Conservation (phyloP, 1,284 basidiomycete genomes). For the Sphaerobolus stellatus region DNA sequence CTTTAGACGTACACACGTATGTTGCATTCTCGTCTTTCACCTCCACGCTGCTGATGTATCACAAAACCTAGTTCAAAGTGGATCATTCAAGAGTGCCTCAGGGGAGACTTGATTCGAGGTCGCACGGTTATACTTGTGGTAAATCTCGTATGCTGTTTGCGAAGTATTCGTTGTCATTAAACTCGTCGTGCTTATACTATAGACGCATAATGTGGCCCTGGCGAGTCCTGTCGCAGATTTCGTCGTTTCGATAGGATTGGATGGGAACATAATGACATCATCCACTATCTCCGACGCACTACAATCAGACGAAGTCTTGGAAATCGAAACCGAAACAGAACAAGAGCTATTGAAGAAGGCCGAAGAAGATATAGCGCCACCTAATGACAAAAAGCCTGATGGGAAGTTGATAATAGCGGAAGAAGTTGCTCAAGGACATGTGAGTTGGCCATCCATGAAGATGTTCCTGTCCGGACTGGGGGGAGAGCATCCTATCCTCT, state of each 20-base stretch:
- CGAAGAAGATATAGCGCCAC: constrained; percentile 28
- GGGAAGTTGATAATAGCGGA: constrained; percentile 59
- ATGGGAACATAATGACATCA: constrained; percentile 51
- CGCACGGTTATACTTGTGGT: constrained; percentile 75
- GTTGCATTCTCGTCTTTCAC: too few relatives aligned
- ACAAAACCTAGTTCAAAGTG: too few relatives aligned
- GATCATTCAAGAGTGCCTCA: constrained; percentile 75
- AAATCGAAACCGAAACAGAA: constrained; percentile 41
- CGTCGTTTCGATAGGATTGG: constrained; percentile 55
- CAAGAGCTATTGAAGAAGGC: constrained; percentile 32
- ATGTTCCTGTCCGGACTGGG: constrained; percentile 39
- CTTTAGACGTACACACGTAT: too few relatives aligned
- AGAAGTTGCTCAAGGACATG: constrained; percentile 57
- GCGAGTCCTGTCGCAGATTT: constrained; percentile 62
- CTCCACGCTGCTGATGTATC: too few relatives aligned
- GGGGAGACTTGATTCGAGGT: constrained; percentile 63
- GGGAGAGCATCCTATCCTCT: constrained; percentile 40
- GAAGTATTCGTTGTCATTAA: background rate
- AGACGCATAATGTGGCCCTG: constrained; percentile 73
- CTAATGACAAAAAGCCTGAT: constrained; percentile 29
- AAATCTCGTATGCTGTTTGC: constrained; percentile 28
- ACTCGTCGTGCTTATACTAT: constrained; percentile 21
- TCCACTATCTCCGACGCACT: constrained; percentile 48
- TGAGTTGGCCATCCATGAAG: constrained; percentile 44
- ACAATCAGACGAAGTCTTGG: constrained; percentile 38